These are phyloP conservation scores for Leucocoprinus leucothites DNA, from an alignment of 768 basidiomycete species.

Conservation along the genomic window DNA sequence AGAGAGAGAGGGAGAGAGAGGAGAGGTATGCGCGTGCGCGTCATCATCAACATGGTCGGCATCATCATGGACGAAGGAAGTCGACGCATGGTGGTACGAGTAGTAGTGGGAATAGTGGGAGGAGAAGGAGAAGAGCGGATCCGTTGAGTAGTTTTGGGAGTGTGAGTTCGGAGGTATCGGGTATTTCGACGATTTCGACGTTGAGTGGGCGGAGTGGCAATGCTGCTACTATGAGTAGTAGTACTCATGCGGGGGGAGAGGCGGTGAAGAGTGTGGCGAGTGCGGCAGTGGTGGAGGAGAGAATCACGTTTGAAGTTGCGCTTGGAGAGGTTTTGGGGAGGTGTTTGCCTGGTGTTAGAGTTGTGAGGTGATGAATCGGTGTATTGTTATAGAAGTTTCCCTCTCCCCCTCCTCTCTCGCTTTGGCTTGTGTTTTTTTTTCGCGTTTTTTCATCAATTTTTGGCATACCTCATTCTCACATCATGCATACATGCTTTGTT, in stretches of 20 bases:
- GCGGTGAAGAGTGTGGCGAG: neutral
- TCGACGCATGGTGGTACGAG: too few species aligned
- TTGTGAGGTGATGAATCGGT: constrained; percentile 1
- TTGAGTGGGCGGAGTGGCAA: neutral
- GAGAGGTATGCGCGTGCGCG: too few species aligned
- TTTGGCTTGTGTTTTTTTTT: neutral
- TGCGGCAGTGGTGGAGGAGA: constrained; percentile 5
- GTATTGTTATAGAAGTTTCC: neutral
- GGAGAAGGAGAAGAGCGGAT: neutral
- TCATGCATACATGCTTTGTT: too few species aligned
- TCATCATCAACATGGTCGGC: too few species aligned
- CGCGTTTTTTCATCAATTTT: too few species aligned
- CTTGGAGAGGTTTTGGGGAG: constrained; percentile 10
- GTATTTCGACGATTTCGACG: neutral
- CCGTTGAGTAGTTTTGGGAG: constrained; percentile 6
- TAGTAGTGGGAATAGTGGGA: neutral
- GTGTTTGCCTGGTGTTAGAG: constrained; percentile 9
- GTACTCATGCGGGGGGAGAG: neutral
- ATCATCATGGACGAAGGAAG: too few species aligned
- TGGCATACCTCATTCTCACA: too few species aligned
- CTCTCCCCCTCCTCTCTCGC: neutral
- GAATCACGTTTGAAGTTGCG: constrained; percentile 10
- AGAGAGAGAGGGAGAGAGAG: neutral
- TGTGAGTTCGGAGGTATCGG: neutral
- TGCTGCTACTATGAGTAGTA: too few species aligned